Conservation (phyloP, 2,329 filamentous ascomycete genomes). For the Pyrenochaeta sp. region DNA sequence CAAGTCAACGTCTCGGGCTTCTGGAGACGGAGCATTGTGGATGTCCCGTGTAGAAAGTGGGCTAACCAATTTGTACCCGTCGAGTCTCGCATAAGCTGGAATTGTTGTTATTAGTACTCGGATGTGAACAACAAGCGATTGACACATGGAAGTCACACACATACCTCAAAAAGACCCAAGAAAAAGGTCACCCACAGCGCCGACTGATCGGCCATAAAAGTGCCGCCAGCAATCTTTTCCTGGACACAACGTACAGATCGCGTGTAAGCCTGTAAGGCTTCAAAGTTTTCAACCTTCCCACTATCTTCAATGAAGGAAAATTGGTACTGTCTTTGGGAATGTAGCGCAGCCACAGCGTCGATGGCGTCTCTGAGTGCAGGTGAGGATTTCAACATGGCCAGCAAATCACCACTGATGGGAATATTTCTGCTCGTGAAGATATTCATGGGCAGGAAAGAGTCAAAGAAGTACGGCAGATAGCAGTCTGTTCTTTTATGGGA, state of each 20-base stretch:
- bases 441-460: slow-evolving; percentile 34
- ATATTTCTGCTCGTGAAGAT: slow-evolving; percentile 14
- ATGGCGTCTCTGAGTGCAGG: slow-evolving; percentile 29
- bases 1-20: slow-evolving; percentile 16
- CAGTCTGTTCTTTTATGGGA: slow-evolving; percentile 4
- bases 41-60: slow-evolving; percentile 40
- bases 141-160: not conserved
- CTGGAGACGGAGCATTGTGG: slow-evolving; percentile 33
- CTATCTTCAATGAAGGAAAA: no score
- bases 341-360: slow-evolving; percentile 25
- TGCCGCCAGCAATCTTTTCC: slow-evolving; percentile 15
- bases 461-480: slow-evolving; percentile 33
- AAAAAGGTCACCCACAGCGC: slow-evolving; percentile 38
- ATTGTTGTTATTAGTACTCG: slow-evolving; percentile 1
- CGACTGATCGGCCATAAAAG: slow-evolving; percentile 22
- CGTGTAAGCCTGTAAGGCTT: slow-evolving; percentile 29
- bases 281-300: not conserved
- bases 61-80: slow-evolving; percentile 37
- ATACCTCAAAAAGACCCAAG: slow-evolving; percentile 37
- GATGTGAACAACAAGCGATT: not conserved
- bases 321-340: slow-evolving; percentile 12
- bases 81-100: slow-evolving; percentile 38
- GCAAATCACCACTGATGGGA: slow-evolving; percentile 18
- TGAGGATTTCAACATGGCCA: slow-evolving; percentile 17
- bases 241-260: slow-evolving; percentile 26